Evolutionary conservation across 1,284 basidiomycete genomes (phyloP).

Genomic region (Rhodotorula sp.): DNA sequence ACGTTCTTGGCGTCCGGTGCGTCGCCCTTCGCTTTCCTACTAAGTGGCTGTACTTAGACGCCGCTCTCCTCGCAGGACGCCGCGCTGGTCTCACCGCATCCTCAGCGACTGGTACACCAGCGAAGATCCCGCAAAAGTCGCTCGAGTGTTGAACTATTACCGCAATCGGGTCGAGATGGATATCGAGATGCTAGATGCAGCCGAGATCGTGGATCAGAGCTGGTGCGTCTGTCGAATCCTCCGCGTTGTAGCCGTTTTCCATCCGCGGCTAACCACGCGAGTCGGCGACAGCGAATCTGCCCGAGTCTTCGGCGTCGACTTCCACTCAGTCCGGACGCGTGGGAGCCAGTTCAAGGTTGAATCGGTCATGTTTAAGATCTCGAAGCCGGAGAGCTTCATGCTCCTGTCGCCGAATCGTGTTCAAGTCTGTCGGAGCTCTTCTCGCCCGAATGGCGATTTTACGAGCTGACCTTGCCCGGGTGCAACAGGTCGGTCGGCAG

Average conservation of each 20-base stretch:
- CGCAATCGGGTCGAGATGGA: slow-evolving; percentile 63
- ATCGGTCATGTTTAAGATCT: slow-evolving; percentile 94
- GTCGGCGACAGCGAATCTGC: slow-evolving; percentile 74
- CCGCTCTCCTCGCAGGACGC: slow-evolving; percentile 58
- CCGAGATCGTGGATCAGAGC: slow-evolving; percentile 80
- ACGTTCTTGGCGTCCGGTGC: slow-evolving; percentile 70
- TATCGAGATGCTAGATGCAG: slow-evolving; percentile 72
- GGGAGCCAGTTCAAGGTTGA: slow-evolving; percentile 99
- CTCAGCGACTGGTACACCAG: slow-evolving; percentile 73
- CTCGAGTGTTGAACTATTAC: slow-evolving; percentile 64
- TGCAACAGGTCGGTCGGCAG: slow-evolving; percentile 78
- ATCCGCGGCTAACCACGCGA: not conserved
- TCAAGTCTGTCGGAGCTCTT: slow-evolving; percentile 57
- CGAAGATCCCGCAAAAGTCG: slow-evolving; percentile 58
- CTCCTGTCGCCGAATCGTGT: slow-evolving; percentile 79
- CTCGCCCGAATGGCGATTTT: not conserved
- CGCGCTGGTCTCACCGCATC: slow-evolving; percentile 66
- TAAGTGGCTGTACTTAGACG: not conserved
- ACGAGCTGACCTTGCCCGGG: slow-evolving; percentile 7
- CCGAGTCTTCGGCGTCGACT: slow-evolving; percentile 93
- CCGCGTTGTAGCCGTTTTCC: not conserved
- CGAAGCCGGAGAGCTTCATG: slow-evolving; percentile 93
- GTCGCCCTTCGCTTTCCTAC: slow-evolving; percentile 6
- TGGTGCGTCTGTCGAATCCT: slow-evolving; percentile 60
- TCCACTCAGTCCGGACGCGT: slow-evolving; percentile 88